Evolutionary conservation across 768 basidiomycete genomes (phyloP).

Genomic region (Xanthoconium stramineum): DNA sequence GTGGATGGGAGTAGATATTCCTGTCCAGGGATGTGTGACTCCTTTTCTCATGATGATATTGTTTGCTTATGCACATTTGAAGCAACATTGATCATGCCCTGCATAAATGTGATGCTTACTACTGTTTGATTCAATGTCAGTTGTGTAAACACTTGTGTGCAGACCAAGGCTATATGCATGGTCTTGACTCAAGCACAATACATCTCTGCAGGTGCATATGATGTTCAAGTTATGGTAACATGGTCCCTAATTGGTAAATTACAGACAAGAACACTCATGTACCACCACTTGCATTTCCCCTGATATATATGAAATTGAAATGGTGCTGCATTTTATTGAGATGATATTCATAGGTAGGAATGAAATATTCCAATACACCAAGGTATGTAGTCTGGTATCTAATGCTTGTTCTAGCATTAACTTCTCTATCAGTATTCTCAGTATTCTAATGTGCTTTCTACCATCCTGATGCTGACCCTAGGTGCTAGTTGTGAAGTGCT

Average conservation of each 20-base stretch:
- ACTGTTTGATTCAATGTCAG: too few relatives aligned
- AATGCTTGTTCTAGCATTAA: background rate
- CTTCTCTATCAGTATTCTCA: constrained; percentile 44
- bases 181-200: too few relatives aligned
- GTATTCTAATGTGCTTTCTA: background rate
- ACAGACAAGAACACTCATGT: constrained; percentile 55
- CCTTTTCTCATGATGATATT: too few relatives aligned
- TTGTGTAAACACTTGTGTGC: too few relatives aligned
- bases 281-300: constrained; percentile 36
- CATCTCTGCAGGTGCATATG: too few relatives aligned
- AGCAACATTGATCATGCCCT: too few relatives aligned
- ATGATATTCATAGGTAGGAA: constrained; percentile 59
- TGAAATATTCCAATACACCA: constrained; percentile 63
- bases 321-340: constrained; percentile 54
- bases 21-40: constrained; percentile 43
- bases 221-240: too few relatives aligned
- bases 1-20: too few relatives aligned
- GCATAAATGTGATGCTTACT: too few relatives aligned
- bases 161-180: too few relatives aligned
- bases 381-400: constrained; percentile 35
- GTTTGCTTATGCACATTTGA: background rate
- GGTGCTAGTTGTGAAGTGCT: constrained; percentile 44
- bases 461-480: background rate
- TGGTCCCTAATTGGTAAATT: constrained; percentile 19
- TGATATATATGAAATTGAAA: too few relatives aligned